phyloP scores from a whole-genome alignment of 345 rosid species.

The Populus nigra region DNA sequence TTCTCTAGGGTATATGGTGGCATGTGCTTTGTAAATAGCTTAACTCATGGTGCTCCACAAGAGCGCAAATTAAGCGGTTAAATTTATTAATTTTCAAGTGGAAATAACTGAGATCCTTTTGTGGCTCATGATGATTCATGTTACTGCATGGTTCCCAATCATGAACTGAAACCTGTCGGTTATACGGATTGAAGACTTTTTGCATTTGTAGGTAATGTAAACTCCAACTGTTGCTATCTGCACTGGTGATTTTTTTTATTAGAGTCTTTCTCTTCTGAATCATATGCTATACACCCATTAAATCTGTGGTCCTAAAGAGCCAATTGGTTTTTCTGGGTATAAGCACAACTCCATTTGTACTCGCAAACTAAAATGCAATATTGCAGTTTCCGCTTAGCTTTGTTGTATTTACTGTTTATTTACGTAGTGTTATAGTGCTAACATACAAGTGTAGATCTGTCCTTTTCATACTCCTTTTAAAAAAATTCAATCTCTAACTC shows the following conservation, averaged over 20 bases:
- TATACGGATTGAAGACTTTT: not conserved
- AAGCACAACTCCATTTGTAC: not conserved
- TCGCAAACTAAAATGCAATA: not conserved
- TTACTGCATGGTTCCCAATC: not conserved
- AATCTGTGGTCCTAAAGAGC: not conserved
- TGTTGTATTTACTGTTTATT: not conserved
- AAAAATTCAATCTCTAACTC: not conserved
- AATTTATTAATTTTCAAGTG: not conserved
- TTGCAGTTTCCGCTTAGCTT: not conserved
- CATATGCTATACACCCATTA: not conserved
- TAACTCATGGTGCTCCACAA: not conserved
- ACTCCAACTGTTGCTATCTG: not conserved
- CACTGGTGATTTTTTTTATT: not conserved
- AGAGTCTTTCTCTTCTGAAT: not conserved
- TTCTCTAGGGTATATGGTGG: not conserved
- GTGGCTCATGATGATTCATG: not conserved
- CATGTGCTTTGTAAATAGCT: not conserved
- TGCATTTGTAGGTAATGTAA: slow-evolving; percentile 3
- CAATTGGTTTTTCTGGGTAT: not conserved
- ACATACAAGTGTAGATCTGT: not conserved
- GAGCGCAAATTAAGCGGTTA: not conserved
- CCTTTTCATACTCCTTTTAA: not conserved
- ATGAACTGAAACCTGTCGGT: not conserved
- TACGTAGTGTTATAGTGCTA: not conserved
- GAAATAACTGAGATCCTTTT: not conserved